Evolutionary conservation across 2,329 filamentous ascomycete species (phyloP).

Genomic region (Colletotrichum viniferum): DNA sequence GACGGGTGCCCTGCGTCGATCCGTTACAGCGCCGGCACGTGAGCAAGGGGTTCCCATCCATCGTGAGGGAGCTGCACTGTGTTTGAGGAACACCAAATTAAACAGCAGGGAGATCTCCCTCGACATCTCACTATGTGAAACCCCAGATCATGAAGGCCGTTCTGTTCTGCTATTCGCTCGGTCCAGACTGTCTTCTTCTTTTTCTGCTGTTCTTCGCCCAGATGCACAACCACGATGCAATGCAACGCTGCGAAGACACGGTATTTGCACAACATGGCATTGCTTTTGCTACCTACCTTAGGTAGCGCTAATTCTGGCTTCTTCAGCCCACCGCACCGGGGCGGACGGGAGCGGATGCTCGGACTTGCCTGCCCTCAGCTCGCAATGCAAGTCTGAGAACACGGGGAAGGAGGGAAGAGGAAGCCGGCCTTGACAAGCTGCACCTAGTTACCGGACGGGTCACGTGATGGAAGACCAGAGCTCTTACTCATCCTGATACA

Average conservation of each 20-base stretch:
- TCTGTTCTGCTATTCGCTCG: neutral
- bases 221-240: neutral
- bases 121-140: neutral
- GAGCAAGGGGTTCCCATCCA: neutral
- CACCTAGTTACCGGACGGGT: neutral
- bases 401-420: neutral
- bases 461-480: neutral
- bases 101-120: neutral
- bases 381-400: neutral
- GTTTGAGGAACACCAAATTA: slow-evolving; percentile 1
- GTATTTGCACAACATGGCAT: neutral
- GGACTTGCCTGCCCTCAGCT: neutral
- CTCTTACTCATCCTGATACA: neutral
- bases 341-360: neutral
- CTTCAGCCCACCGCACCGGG: neutral
- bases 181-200: neutral
- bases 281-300: neutral
- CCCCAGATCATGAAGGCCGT: neutral
- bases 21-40: slow-evolving; percentile 14
- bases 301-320: neutral
- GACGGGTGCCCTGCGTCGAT: slow-evolving; percentile 17
- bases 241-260: neutral
- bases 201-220: neutral
- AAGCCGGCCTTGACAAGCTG: neutral
- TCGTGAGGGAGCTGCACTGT: neutral